Conservation (phyloP, 345 rosid genomes). For the Iberis pinnata region DNA sequence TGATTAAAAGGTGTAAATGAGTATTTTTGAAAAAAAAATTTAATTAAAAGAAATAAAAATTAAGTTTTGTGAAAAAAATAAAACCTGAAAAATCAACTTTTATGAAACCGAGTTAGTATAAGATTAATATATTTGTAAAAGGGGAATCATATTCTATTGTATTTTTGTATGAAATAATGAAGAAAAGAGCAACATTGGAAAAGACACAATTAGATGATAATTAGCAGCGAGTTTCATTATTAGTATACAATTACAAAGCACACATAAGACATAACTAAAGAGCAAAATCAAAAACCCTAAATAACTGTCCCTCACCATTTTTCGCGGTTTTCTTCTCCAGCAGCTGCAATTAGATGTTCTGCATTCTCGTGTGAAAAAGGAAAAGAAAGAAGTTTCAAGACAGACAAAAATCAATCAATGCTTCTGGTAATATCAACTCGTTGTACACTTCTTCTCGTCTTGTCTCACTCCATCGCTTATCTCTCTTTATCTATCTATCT, state of each 20-base stretch:
- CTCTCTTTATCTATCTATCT: background rate
- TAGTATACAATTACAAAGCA: slow-evolving; percentile 10
- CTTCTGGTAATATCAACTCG: slow-evolving; percentile 15
- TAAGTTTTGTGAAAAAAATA: no score
- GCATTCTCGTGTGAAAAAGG: slow-evolving; percentile 9
- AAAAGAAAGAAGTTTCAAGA: slow-evolving; percentile 17
- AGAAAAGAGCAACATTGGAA: slow-evolving; percentile 28
- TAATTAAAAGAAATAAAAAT: no score
- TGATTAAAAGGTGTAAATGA: no score
- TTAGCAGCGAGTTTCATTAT: background rate
- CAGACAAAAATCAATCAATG: slow-evolving; percentile 4
- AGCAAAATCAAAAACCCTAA: slow-evolving; percentile 12
- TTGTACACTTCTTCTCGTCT: slow-evolving; percentile 21
- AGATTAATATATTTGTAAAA: background rate
- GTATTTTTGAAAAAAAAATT: no score
- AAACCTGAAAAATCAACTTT: no score
- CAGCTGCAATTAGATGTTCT: slow-evolving; percentile 3
- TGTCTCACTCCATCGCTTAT: slow-evolving; percentile 22
- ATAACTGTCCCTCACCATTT: no score
- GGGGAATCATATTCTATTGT: background rate
- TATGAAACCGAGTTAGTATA: no score
- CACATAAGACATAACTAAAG: slow-evolving; percentile 5
- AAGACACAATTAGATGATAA: slow-evolving; percentile 19
- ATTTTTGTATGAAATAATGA: no score
- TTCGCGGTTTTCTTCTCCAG: slow-evolving; percentile 5